Base-by-base conservation (phyloP, 768 basidiomycete genomes). In the Amanita inopinata region DNA sequence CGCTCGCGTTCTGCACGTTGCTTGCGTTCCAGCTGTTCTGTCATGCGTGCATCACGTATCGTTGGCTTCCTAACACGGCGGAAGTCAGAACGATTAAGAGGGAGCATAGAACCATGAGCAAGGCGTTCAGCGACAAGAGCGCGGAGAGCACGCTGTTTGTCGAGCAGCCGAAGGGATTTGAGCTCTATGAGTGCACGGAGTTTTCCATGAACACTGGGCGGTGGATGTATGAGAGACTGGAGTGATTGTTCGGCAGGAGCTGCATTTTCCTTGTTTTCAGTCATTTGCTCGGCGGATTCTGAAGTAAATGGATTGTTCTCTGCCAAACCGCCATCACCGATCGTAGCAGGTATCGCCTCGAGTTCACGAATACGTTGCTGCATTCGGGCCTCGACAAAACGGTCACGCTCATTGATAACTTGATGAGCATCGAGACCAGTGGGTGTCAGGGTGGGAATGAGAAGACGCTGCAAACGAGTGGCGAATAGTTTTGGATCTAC, bases 1-100 rank as follows among this genome's bases (percentile, higher is more conserved):
- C 83, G 80, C 62, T 98, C 94, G 15, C 96, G 81, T 46, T 98
- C 94, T 9, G 75, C 70, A 20, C 93, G 82, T 57, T 98, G 96
- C 58, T 85, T 83, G 46, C 90, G 76, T 63, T 99, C 96, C 4
- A 84, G 74, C 46, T 80, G 76, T 61, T 98, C 94, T 1, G 89
- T 93, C 61, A 74, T 74, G 33, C 89, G 82, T 19, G 90, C 89
- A 56, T 98, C 93, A 14, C 90, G 80, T 39, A 94, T 69, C 4
- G 80, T 81, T 3, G 84, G 86, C 55, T 92, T 94, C 49, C 90
- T 78, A 33, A 74, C 73, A 19, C 88, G 77, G 18, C 91, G 80
- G 76, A 94, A 96, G 56, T 92, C 89, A 8, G 81, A 72, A 30
- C 94, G 86, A 63, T 96, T 94, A 47, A 90, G 74, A 1, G 94